These are phyloP conservation scores for Chlamydomonas schloesseri DNA, from an alignment of 139 green algal genomes.

Conservation along the genomic window DNA sequence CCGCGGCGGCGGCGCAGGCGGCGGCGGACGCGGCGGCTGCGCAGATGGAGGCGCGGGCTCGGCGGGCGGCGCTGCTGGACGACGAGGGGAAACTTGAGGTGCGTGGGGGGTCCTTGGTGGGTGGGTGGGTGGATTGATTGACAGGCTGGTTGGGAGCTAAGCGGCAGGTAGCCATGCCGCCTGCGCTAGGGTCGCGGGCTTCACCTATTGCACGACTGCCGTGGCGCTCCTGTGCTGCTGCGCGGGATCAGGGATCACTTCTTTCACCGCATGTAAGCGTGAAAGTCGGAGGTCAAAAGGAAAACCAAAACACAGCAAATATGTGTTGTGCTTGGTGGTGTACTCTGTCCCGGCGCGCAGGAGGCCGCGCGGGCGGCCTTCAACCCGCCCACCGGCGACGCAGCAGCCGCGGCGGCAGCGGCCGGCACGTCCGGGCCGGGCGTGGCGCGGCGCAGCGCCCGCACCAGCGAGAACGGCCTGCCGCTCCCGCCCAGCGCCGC, in stretches of 20 bases:
- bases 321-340: background rate
- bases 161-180: too few relatives aligned
- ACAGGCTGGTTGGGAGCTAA: too few relatives aligned
- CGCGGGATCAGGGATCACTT: too few relatives aligned
- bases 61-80: constrained; percentile 34
- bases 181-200: too few relatives aligned
- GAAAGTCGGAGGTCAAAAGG: too few relatives aligned
- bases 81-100: constrained; percentile 21
- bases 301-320: too few relatives aligned
- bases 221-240: too few relatives aligned
- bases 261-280: too few relatives aligned
- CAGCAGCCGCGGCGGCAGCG: background rate
- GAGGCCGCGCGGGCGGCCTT: constrained; percentile 15
- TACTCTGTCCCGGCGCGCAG: background rate
- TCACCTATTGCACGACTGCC: too few relatives aligned
- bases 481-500: background rate
- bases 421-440: background rate
- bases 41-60: constrained; percentile 34
- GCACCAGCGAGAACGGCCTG: background rate
- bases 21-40: constrained; percentile 25
- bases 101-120: background rate
- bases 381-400: background rate
- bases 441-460: background rate
- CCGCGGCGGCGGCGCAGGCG: background rate
- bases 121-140: too few relatives aligned